phyloP scores from a whole-genome alignment of 2,329 filamentous ascomycete genomes.

The Calonectria hawksworthii region DNA sequence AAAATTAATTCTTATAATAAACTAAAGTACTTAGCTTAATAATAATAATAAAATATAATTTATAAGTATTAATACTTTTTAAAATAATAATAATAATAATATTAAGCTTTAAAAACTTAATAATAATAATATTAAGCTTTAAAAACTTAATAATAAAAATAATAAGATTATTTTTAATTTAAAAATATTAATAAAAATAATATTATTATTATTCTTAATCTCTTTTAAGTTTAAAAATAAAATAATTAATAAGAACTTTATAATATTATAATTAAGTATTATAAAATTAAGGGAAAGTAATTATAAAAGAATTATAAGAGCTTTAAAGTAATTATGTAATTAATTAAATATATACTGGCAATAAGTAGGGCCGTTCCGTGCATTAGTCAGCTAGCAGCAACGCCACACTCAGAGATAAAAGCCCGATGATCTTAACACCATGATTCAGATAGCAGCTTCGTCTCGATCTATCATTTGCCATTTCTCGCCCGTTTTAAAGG shows the following conservation, averaged over 20 bases:
- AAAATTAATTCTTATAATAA: neutral
- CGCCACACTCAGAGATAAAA: too few relatives aligned
- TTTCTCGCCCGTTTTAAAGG: too few relatives aligned
- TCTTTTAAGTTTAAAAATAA: neutral
- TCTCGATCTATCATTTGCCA: too few relatives aligned
- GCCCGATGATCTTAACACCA: too few relatives aligned
- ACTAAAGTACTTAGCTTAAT: neutral
- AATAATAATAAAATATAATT: neutral
- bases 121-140: neutral
- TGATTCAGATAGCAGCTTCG: too few relatives aligned
- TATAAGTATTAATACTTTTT: neutral
- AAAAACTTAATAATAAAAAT: neutral
- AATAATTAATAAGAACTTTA: neutral
- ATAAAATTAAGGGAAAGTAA: neutral
- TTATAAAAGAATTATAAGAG: too few relatives aligned
- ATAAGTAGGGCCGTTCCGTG: too few relatives aligned
- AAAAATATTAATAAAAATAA: neutral
- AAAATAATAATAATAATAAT: neutral
- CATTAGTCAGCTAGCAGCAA: too few relatives aligned
- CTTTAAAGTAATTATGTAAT: too few relatives aligned
- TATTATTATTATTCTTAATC: neutral
- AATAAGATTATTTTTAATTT: neutral
- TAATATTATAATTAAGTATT: neutral
- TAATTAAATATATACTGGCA: too few relatives aligned
- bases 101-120: neutral